These are phyloP conservation scores for Pyricularia pennisetigena DNA, from an alignment of 2,329 filamentous ascomycete genomes.

Conservation along the genomic window DNA sequence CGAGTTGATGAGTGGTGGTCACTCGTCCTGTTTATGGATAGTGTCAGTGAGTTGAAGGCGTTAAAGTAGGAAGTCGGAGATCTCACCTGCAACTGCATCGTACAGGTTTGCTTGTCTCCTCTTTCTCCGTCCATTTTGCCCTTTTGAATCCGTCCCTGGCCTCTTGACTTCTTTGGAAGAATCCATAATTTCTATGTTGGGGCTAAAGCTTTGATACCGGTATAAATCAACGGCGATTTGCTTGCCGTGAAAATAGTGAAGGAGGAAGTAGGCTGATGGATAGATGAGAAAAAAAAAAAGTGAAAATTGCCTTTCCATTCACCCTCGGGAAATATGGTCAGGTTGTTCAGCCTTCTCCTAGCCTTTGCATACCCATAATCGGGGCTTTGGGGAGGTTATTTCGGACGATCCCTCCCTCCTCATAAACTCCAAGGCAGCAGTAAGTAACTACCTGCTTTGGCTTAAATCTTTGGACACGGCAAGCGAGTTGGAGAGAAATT, in stretches of 20 bases:
- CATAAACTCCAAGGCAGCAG: background rate
- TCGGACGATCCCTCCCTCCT: background rate
- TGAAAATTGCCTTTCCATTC: background rate
- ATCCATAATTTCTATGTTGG: background rate
- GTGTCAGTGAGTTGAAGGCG: background rate
- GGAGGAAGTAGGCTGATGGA: background rate
- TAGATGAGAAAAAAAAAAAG: background rate
- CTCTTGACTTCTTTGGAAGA: background rate
- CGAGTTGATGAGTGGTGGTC: constrained; percentile 19
- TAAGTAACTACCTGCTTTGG: background rate
- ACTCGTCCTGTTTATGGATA: constrained; percentile 20
- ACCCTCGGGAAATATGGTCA: background rate
- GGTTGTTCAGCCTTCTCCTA: background rate
- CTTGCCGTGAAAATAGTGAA: too few relatives aligned
- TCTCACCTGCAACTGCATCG: constrained; percentile 60
- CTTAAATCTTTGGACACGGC: background rate
- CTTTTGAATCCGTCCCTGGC: background rate
- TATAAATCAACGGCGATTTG: background rate
- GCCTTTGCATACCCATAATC: background rate
- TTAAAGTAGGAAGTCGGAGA: background rate
- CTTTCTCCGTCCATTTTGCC: constrained; percentile 6
- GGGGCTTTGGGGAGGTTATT: background rate
- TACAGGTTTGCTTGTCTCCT: constrained; percentile 47
- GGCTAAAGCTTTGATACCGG: background rate
- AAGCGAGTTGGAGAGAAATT: background rate